Percentiles rank a stretch among this genome's conserved stretches.
Evolutionary conservation across 2,329 filamentous ascomycete species (phyloP).

Genomic region (Aureobasidium sp.): DNA sequence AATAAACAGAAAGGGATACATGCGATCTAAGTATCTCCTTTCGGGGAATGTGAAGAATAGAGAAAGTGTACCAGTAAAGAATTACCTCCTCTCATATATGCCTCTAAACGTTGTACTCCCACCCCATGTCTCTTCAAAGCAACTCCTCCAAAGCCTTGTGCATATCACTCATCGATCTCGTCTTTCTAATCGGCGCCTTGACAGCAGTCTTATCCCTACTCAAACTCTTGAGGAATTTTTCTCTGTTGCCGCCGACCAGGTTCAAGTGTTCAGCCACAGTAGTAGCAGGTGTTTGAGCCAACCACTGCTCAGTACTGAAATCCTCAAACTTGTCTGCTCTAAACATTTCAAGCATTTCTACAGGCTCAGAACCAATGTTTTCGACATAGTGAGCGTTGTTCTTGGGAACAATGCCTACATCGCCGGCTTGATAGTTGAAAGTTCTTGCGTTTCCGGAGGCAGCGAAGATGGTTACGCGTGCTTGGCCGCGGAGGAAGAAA

Average conservation of each 20-base stretch:
- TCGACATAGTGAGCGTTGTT: conserved; percentile 80
- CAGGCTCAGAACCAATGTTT: conserved; percentile 67
- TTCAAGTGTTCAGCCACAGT: conserved; percentile 38
- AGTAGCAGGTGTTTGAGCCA: conserved; percentile 58
- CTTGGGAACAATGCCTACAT: conserved; percentile 67
- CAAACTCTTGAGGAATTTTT: conserved; percentile 13
- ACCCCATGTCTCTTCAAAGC: not conserved
- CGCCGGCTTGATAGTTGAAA: conserved; percentile 68
- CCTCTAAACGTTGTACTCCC: too few relatives aligned
- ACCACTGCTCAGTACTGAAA: conserved; percentile 61
- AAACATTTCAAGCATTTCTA: conserved; percentile 73
- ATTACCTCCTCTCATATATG: too few relatives aligned
- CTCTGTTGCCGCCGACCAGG: not conserved
- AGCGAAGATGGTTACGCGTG: conserved; percentile 67
- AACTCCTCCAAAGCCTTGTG: conserved; percentile 7
- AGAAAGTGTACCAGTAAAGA: too few relatives aligned
- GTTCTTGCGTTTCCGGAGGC: conserved; percentile 62
- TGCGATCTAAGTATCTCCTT: too few relatives aligned
- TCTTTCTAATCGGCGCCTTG: conserved; percentile 10
- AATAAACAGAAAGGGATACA: too few relatives aligned
- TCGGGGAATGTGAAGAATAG: too few relatives aligned
- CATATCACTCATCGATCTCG: conserved; percentile 16
- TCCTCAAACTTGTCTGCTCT: conserved; percentile 52
- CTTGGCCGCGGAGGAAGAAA: conserved; percentile 67
- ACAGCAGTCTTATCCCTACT: conserved; percentile 15